Percentiles rank a stretch among this genome's conserved stretches.
Evolutionary conservation across 768 basidiomycete genomes (phyloP).

Genomic region (Termitomyces bulborhizus): DNA sequence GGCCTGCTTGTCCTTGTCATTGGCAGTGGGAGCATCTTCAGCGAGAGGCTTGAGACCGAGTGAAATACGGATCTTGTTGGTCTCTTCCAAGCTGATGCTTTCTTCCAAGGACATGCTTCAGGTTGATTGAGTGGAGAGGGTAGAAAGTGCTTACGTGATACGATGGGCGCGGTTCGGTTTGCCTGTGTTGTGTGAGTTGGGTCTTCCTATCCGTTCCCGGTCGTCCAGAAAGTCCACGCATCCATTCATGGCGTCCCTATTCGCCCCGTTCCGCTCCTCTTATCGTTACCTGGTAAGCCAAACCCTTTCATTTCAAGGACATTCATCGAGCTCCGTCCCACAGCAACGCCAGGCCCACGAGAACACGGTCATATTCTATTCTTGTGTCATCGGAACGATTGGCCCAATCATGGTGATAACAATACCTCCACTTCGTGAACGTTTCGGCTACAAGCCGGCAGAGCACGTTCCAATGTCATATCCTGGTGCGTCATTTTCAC

Average conservation of each 20-base stretch:
- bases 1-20: conserved; percentile 76
- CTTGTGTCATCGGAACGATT: conserved; percentile 63
- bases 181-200: conserved; percentile 3
- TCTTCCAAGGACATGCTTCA: conserved; percentile 67
- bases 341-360: conserved; percentile 93
- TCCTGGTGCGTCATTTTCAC: conserved; percentile 50
- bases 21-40: conserved; percentile 66
- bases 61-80: conserved; percentile 91
- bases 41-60: conserved; percentile 92
- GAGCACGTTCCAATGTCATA: conserved; percentile 72
- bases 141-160: conserved; percentile 16
- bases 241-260: conserved; percentile 34
- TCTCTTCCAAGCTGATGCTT: conserved; percentile 89
- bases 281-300: conserved; percentile 43
- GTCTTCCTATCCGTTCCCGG: not conserved
- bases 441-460: conserved; percentile 65
- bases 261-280: conserved; percentile 42
- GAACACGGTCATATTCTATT: conserved; percentile 87
- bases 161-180: not conserved
- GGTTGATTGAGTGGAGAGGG: not conserved
- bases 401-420: conserved; percentile 70
- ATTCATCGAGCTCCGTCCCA: not conserved
- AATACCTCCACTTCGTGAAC: conserved; percentile 74
- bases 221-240: not conserved
- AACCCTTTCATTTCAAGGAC: too few species aligned